phyloP scores from a whole-genome alignment of 148 eudicot genomes.

The Camellia lanceoleosa region DNA sequence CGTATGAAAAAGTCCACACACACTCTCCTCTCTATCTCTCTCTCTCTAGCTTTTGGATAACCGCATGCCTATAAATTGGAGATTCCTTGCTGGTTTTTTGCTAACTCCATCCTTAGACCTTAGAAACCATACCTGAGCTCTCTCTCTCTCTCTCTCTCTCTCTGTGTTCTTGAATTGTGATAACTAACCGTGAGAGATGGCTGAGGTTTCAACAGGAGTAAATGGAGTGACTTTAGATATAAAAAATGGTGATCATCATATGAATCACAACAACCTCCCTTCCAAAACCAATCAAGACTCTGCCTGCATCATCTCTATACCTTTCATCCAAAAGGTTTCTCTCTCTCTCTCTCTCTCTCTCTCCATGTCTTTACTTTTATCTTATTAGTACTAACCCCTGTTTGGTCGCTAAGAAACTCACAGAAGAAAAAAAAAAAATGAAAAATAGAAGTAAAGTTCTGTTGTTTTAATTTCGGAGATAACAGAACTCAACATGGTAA shows the following conservation, averaged over 20 bases:
- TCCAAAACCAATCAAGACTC: constrained; percentile 12
- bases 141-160: constrained; percentile 4
- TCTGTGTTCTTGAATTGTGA: background rate
- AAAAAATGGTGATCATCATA: constrained; percentile 24
- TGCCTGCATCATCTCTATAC: constrained; percentile 37
- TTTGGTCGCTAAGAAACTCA: background rate
- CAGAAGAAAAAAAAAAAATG: background rate
- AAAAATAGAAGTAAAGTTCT: background rate
- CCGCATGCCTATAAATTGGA: constrained; percentile 4
- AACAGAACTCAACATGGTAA: background rate
- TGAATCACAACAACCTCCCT: constrained; percentile 3
- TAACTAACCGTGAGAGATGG: constrained; percentile 32
- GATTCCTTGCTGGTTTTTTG: background rate
- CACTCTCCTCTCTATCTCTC: background rate
- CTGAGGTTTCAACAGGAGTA: constrained; percentile 35
- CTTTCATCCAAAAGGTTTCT: constrained; percentile 66
- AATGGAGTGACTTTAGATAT: constrained; percentile 49
- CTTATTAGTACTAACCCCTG: background rate
- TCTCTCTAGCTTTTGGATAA: background rate
- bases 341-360: background rate
- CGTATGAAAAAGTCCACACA: background rate
- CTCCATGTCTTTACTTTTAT: background rate
- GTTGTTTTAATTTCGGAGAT: background rate
- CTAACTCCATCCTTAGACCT: background rate
- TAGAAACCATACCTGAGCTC: background rate